These are phyloP conservation scores for Venturia carpophila DNA, from an alignment of 2,329 filamentous ascomycete species.

Conservation along the genomic window DNA sequence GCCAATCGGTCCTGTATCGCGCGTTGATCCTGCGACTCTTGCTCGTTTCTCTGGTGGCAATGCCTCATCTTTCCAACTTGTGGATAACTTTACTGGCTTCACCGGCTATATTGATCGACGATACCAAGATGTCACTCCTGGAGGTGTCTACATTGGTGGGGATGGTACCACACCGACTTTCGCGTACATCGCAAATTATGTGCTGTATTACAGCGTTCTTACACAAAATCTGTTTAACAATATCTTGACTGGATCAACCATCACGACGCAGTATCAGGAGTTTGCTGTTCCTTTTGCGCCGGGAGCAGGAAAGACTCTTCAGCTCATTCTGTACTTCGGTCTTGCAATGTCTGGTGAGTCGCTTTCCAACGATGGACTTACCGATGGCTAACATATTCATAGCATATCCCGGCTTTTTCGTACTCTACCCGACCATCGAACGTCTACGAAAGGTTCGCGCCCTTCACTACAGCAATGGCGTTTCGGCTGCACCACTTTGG, in stretches of 20 bases:
- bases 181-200: constrained; percentile 60
- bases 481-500: constrained; percentile 76
- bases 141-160: constrained; percentile 71
- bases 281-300: constrained; percentile 71
- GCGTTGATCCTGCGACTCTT: constrained; percentile 28
- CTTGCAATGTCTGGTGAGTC: constrained; percentile 53
- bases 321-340: constrained; percentile 74
- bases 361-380: not conserved
- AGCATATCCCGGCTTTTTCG: constrained; percentile 78
- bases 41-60: constrained; percentile 22
- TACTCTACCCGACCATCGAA: constrained; percentile 82
- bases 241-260: constrained; percentile 59
- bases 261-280: constrained; percentile 62
- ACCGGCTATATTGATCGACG: constrained; percentile 54
- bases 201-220: constrained; percentile 62
- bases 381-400: not conserved
- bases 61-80: constrained; percentile 36
- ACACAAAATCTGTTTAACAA: constrained; percentile 84
- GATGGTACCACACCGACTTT: constrained; percentile 52
- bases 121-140: constrained; percentile 63
- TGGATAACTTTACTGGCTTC: constrained; percentile 62
- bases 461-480: constrained; percentile 86
- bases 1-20: constrained; percentile 30
- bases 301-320: constrained; percentile 62
- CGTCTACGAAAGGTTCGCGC: constrained; percentile 70